Evolutionary conservation across 1,139 yeast genomes (phyloP), one percentile per base, ranked within the genome.

Genomic region (Hyphopichia pseudoburtonii): DNA sequence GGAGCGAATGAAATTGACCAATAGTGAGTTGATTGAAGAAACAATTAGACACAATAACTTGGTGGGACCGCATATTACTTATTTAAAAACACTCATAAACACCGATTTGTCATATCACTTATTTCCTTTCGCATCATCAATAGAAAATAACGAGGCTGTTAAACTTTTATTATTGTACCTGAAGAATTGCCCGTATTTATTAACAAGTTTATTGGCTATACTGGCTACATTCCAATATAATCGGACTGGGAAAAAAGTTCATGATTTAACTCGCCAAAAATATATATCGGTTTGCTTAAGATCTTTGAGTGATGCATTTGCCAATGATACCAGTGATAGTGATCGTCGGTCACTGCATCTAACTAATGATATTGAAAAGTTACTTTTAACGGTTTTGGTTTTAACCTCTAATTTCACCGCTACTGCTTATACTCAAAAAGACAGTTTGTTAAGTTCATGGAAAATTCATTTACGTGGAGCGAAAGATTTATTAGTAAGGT

Each of bases 391-490:
- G 1, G 68, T 69, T 9, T 47, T 70, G 19, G 51, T 66, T 3
- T 48, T 70, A 15, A 63, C 73, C 2, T 56, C 70, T 4, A 59
- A 54, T 34, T 68, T 68, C 45, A 64, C 73, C 0, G 69, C 73
- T 4, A 55, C 56, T 12, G 47, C 56, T 2, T 45, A 42, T 16
- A 41, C 42, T 11, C 48, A 47, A 32, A 42, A 47, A 19, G 51
- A 46, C 11, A 47, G 46, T 28, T 42, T 57, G 21, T 35, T 59
- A 17, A 48, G 52, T 23, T 50, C 62, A 17, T 70, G 76, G 76
- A 66, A 62, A 40, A 57, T 65, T 3, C 75, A 69, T 45, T 46
- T 70, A 22, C 44, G 64, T 23, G 73, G 73, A 1, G 74, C 74
- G 9, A 62, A 66, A 29, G 74, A 70, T 40, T 50, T 70, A 34